These are phyloP conservation scores for Thymus mandschuricus DNA, from an alignment of 257 asterid species.

Conservation along the genomic window DNA sequence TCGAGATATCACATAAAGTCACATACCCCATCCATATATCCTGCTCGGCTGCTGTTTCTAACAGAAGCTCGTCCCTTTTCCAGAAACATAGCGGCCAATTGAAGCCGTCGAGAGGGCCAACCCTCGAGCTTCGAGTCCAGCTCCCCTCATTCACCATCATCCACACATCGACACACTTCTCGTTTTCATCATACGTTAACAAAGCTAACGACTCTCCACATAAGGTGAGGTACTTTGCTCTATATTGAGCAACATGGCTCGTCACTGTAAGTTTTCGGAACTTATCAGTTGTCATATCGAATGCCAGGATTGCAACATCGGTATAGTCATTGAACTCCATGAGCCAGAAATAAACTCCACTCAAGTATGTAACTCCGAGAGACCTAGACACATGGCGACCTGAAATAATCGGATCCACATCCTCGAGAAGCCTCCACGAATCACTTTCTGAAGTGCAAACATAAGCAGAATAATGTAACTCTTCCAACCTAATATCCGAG, in stretches of 20 bases:
- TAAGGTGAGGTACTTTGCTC: slow-evolving; percentile 36
- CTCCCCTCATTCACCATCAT: slow-evolving; percentile 37
- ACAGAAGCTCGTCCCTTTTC: slow-evolving; percentile 35
- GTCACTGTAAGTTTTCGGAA: slow-evolving; percentile 41
- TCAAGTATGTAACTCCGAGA: slow-evolving; percentile 35
- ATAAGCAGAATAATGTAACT: background rate
- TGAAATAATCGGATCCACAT: slow-evolving; percentile 31
- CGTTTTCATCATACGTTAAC: slow-evolving; percentile 37
- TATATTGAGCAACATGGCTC: slow-evolving; percentile 31
- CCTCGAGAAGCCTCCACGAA: slow-evolving; percentile 19
- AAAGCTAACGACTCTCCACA: slow-evolving; percentile 43
- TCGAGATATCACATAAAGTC: slow-evolving; percentile 5
- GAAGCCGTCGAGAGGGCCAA: slow-evolving; percentile 34
- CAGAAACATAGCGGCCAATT: slow-evolving; percentile 46
- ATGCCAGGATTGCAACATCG: background rate
- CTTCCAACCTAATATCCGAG: slow-evolving; percentile 12
- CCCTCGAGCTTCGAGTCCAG: slow-evolving; percentile 38
- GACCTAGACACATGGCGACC: slow-evolving; percentile 31
- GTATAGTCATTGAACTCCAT: slow-evolving; percentile 23
- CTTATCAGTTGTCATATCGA: slow-evolving; percentile 37
- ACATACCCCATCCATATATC: background rate
- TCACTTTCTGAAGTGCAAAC: too few relatives aligned
- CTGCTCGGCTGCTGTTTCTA: slow-evolving; percentile 30
- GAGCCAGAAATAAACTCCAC: slow-evolving; percentile 31
- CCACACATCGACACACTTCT: slow-evolving; percentile 44